Conservation (phyloP, 345 rosid genomes). For the Boechera divaricarpa region DNA sequence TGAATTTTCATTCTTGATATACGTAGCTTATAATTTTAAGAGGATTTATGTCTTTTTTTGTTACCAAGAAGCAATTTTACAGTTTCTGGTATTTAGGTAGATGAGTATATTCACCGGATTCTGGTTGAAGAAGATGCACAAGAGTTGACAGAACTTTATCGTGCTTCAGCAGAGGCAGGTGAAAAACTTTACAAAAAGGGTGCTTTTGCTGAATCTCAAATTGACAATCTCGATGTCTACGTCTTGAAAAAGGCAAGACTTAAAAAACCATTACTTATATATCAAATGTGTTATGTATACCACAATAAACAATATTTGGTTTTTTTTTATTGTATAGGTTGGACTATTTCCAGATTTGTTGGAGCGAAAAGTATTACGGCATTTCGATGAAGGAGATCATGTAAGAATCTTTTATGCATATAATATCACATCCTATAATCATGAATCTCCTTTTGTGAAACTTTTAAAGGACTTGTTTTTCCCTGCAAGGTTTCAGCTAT, state of each 20-base stretch:
- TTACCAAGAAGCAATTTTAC: slow-evolving; percentile 21
- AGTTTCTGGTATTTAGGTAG: slow-evolving; percentile 59
- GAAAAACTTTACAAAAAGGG: slow-evolving; percentile 72
- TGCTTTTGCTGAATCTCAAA: slow-evolving; percentile 74
- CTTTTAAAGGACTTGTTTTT: slow-evolving; percentile 10
- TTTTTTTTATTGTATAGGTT: slow-evolving; percentile 53
- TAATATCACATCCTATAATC: neutral
- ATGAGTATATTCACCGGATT: slow-evolving; percentile 77
- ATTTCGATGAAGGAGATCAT: slow-evolving; percentile 73
- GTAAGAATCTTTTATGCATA: slow-evolving; percentile 51
- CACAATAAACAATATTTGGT: neutral
- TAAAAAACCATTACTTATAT: neutral
- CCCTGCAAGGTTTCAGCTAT: slow-evolving; percentile 80
- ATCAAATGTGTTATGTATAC: neutral
- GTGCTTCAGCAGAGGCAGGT: slow-evolving; percentile 74
- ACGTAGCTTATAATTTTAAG: slow-evolving; percentile 26
- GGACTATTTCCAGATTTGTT: slow-evolving; percentile 85
- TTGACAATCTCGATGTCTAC: slow-evolving; percentile 59
- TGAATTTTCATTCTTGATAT: slow-evolving; percentile 43
- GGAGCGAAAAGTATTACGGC: slow-evolving; percentile 75
- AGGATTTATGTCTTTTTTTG: slow-evolving; percentile 21
- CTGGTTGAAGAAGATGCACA: slow-evolving; percentile 83
- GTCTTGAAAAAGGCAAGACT: slow-evolving; percentile 64
- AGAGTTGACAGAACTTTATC: slow-evolving; percentile 52
- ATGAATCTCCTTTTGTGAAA: slow-evolving; percentile 25